Evolutionary conservation across 2,329 filamentous ascomycete genomes (phyloP).

Genomic region (Chrysoporthe puriensis): DNA sequence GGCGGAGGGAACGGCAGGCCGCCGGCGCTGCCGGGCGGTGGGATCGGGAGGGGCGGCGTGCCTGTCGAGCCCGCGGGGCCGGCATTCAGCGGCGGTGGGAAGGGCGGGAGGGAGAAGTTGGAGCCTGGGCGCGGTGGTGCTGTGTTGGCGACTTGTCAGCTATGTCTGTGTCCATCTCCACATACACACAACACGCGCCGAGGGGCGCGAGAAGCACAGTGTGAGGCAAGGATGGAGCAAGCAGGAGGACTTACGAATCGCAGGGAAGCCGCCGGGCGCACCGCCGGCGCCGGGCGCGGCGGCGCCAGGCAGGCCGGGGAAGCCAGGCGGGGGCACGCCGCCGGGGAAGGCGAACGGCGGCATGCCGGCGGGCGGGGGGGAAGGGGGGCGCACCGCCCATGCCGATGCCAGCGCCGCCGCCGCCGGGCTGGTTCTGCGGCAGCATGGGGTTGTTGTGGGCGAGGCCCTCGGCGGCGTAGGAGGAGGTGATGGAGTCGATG

Average conservation of each 20-base stretch:
- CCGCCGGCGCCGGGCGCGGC: not conserved
- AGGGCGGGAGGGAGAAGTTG: constrained; percentile 42
- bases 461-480: constrained; percentile 93
- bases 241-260: constrained; percentile 21
- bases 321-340: constrained; percentile 36
- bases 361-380: constrained; percentile 36
- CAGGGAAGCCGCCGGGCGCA: constrained; percentile 14
- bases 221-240: constrained; percentile 30
- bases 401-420: constrained; percentile 40
- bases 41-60: constrained; percentile 41
- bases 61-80: constrained; percentile 24
- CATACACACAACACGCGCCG: not conserved
- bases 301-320: constrained; percentile 31
- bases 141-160: not conserved
- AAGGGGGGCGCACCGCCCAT: constrained; percentile 38
- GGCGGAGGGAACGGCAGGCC: constrained; percentile 57
- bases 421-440: constrained; percentile 66
- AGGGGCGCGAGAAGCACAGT: not conserved
- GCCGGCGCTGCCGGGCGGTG: constrained; percentile 41
- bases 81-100: constrained; percentile 32
- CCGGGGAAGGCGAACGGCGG: constrained; percentile 36
- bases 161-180: not conserved
- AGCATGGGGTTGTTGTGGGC: constrained; percentile 84
- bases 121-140: constrained; percentile 30
- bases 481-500: constrained; percentile 96